Evolutionary conservation across 345 rosid genomes (phyloP).

Genomic region (Rhodamnia argentea): DNA sequence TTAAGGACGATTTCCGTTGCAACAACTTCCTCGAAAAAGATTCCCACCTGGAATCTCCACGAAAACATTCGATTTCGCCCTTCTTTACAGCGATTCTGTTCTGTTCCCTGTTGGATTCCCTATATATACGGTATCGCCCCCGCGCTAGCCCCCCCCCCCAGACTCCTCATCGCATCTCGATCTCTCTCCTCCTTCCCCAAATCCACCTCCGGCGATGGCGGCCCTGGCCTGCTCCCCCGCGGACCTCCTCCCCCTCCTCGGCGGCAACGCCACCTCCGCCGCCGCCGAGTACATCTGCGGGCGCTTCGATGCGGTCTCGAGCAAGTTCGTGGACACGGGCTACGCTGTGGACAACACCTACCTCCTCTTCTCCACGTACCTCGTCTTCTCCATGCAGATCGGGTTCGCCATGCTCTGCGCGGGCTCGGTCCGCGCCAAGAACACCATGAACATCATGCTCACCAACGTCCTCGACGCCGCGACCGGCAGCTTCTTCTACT

Average conservation of each 20-base stretch:
- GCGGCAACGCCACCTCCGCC: constrained; percentile 14
- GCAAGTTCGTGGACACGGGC: constrained; percentile 24
- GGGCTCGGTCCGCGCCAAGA: constrained; percentile 48
- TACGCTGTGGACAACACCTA: constrained; percentile 45
- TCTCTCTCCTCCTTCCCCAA: neutral
- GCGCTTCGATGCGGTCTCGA: constrained; percentile 15
- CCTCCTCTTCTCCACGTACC: constrained; percentile 54
- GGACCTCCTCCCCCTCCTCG: constrained; percentile 22
- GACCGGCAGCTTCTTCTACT: constrained; percentile 41
- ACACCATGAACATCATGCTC: constrained; percentile 57
- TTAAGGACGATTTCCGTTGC: neutral
- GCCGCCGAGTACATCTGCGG: constrained; percentile 45
- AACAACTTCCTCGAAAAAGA: neutral
- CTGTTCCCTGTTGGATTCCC: neutral
- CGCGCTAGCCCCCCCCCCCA: neutral
- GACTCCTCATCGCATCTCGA: neutral
- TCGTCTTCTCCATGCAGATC: constrained; percentile 48
- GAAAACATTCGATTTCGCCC: neutral
- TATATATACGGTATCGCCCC: neutral
- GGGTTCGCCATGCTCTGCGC: constrained; percentile 50
- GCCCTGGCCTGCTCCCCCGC: constrained; percentile 21
- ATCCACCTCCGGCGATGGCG: neutral
- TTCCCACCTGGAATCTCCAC: neutral
- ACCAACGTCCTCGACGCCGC: constrained; percentile 58
- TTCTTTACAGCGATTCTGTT: neutral